Base-by-base conservation (phyloP, 345 rosid genomes). In the Mercurialis annua region DNA sequence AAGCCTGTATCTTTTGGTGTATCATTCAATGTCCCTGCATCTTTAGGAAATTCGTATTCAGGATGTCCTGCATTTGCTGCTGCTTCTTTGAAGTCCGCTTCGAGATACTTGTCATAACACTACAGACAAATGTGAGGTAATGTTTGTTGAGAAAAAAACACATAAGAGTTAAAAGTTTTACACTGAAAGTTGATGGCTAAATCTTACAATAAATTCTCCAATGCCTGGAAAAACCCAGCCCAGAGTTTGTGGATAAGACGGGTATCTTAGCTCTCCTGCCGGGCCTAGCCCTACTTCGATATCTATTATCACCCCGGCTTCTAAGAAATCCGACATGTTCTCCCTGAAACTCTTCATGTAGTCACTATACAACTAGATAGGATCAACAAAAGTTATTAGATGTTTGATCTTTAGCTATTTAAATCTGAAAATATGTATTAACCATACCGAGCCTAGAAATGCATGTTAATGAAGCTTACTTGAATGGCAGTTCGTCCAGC, bases 261-360 rank as follows among this genome's bases (percentile, higher is more conserved):
- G 92, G 52, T 90, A 90, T 62, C 98, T 82, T 10, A 90, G 88
- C 77, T 92, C 98, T 51, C 97, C 97, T n/a, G 91, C 87, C 5
- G 97, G 92, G 30, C 98, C 92, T 69, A 88, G 85, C 46, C 98
- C 96, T 43, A 88, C 87, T 81, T 92, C 95, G 10, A 92, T 85
- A 78, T 86, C 96, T 46, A 90, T 74, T 52, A 92, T 73, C 34
- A 77, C 67, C 44, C 85, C 92, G 31, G 84, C 65, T 77, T 83
- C 87, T 10, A 92, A 31, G 61, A 85, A 71, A 68, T 90, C 95
- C 23, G 71, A 56, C 92, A 90, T 86, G 70, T 70, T 79, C 70
- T 85, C 82, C 73, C 81, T 85, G 81, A 90, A 90, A 80, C 96
- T 92, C 72, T 71, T 83, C 91, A 92, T 85, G 79, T 75, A 85